phyloP scores from a whole-genome alignment of 1,284 basidiomycete genomes.

The Neolentinus lepideus region DNA sequence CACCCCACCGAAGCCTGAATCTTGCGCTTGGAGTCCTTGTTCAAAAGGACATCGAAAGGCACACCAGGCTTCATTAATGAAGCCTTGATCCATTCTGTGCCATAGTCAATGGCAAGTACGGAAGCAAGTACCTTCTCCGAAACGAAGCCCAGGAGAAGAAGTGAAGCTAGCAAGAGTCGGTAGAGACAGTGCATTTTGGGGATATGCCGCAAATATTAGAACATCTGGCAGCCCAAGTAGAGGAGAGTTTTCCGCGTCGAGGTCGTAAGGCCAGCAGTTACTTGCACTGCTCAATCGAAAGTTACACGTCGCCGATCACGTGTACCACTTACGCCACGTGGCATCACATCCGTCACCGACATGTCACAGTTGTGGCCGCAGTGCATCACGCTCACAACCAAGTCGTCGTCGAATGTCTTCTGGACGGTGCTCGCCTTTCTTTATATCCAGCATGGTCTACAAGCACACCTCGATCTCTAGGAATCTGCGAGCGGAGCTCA shows the following conservation, averaged over 20 bases:
- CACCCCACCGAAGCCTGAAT: conserved; percentile 85
- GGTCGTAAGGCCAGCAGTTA: neutral
- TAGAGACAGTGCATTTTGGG: neutral
- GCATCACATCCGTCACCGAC: neutral
- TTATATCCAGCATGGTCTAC: too few species aligned
- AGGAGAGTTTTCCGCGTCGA: neutral
- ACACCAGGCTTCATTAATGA: conserved; percentile 94
- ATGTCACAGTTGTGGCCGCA: neutral
- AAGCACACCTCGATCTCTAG: too few species aligned
- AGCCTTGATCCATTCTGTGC: conserved; percentile 92
- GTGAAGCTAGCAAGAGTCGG: neutral
- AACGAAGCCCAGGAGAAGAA: conserved; percentile 4
- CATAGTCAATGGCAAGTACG: conserved; percentile 93
- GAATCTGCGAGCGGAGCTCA: too few species aligned
- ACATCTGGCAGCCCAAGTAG: neutral
- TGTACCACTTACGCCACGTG: neutral
- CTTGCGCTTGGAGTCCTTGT: conserved; percentile 96
- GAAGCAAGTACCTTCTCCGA: conserved; percentile 37
- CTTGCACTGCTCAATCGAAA: neutral
- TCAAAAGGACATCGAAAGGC: conserved; percentile 94
- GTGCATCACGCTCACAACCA: too few species aligned
- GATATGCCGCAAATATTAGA: neutral
- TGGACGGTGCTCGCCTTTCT: too few species aligned
- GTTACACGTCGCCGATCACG: conserved; percentile 2
- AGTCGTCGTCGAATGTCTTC: too few species aligned